phyloP scores from a whole-genome alignment of 768 basidiomycete species.

The Mycena rebaudengoi region DNA sequence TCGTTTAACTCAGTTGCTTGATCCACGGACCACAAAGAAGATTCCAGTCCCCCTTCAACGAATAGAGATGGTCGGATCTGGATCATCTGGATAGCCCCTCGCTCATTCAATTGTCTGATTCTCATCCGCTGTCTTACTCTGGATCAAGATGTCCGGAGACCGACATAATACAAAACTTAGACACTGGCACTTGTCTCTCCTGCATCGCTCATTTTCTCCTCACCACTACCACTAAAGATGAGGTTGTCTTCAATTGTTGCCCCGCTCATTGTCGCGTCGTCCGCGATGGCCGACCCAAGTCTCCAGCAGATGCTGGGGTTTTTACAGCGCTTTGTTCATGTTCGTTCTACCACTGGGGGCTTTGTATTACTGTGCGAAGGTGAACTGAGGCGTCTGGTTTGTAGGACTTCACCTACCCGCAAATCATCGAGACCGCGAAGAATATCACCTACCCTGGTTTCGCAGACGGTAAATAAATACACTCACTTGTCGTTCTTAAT shows the following conservation, averaged over 20 bases:
- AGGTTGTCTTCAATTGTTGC: neutral
- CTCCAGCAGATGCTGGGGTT: slow-evolving; percentile 5
- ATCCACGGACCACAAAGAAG: too few species aligned
- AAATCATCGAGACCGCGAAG: neutral
- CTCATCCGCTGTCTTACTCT: too few species aligned
- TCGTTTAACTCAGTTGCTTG: too few species aligned
- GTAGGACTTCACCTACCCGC: slow-evolving; percentile 8
- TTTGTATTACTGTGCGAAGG: neutral
- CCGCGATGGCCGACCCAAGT: neutral
- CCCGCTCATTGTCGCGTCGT: neutral
- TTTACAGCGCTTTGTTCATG: neutral
- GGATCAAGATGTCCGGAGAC: too few species aligned
- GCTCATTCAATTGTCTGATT: too few species aligned
- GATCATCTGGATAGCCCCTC: too few species aligned
- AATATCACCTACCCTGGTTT: slow-evolving; percentile 6
- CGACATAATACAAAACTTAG: too few species aligned
- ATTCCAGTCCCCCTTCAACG: too few species aligned
- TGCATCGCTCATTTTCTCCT: too few species aligned
- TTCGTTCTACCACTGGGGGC: neutral
- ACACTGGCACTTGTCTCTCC: too few species aligned
- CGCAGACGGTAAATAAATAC: neutral
- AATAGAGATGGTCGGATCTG: too few species aligned
- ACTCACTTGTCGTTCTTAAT: neutral
- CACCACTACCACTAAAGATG: too few species aligned
- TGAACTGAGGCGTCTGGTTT: neutral